These are phyloP conservation scores for Physcia stellaris DNA, from an alignment of 495 filamentous ascomycete genomes.

Conservation along the genomic window DNA sequence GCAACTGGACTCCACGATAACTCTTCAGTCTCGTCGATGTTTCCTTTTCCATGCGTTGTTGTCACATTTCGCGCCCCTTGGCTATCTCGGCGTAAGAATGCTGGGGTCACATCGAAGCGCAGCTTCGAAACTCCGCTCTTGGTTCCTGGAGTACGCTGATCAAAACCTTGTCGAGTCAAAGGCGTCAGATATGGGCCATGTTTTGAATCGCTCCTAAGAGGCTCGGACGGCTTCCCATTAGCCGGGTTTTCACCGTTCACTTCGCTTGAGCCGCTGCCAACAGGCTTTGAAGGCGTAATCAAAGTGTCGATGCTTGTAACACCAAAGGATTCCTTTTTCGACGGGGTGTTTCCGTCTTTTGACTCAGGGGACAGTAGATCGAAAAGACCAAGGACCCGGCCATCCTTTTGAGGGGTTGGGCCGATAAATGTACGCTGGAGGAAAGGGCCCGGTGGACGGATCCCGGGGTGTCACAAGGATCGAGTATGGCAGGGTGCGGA, in stretches of 20 bases:
- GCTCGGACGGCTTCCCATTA: not conserved
- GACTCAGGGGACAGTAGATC: constrained; percentile 47
- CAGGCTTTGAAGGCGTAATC: constrained; percentile 9
- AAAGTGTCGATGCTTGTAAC: not conserved
- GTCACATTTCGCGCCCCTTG: constrained; percentile 5
- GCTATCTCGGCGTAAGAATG: constrained; percentile 11
- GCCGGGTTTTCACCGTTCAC: not conserved
- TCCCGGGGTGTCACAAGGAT: constrained; percentile 4
- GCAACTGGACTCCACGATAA: constrained; percentile 33
- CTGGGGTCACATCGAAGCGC: constrained; percentile 12
- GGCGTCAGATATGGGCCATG: constrained; percentile 6
- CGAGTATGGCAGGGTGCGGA: constrained; percentile 4
- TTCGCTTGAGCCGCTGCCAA: not conserved
- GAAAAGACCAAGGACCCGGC: constrained; percentile 78
- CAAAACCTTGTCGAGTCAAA: not conserved
- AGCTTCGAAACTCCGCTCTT: constrained; percentile 6
- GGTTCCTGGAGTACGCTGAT: constrained; percentile 2
- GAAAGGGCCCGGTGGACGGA: constrained; percentile 6
- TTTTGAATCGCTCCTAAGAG: not conserved
- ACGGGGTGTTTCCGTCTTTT: constrained; percentile 22
- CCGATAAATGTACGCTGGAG: constrained; percentile 13
- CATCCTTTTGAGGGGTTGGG: constrained; percentile 79
- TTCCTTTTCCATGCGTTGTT: constrained; percentile 16
- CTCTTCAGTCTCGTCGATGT: constrained; percentile 23
- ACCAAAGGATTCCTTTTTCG: constrained; percentile 13